Evolutionary conservation across 1,284 basidiomycete genomes (phyloP).

Genomic region (Ustilago tritici): DNA sequence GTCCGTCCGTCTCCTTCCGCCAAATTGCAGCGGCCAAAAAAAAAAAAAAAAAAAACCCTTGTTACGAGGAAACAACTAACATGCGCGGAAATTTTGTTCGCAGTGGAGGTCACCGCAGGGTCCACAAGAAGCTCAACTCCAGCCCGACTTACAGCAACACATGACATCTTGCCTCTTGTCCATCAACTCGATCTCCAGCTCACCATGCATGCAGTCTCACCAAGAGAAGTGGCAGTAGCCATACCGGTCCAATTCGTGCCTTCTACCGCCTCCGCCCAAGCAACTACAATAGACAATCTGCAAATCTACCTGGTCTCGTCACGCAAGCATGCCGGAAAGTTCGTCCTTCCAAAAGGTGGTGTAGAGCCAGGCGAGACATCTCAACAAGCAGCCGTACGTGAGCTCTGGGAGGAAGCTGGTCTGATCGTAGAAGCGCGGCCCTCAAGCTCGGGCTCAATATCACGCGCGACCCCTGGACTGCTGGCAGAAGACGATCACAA

Average conservation of each 20-base stretch:
- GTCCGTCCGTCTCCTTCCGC: constrained; percentile 5
- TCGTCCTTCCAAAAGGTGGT: constrained; percentile 66
- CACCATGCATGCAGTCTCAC: constrained; percentile 10
- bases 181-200: neutral
- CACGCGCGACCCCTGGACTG: constrained; percentile 4
- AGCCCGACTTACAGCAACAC: neutral
- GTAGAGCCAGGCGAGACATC: constrained; percentile 58
- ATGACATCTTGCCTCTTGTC: neutral
- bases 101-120: constrained; percentile 7
- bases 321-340: constrained; percentile 58
- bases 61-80: neutral
- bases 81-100: neutral
- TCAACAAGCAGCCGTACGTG: constrained; percentile 55
- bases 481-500: constrained; percentile 53
- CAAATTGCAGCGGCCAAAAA: neutral
- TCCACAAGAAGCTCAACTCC: neutral
- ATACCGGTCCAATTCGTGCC: constrained; percentile 33
- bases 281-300: neutral
- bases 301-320: constrained; percentile 60
- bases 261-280: neutral
- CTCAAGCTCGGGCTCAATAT: constrained; percentile 1
- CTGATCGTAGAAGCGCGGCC: constrained; percentile 13
- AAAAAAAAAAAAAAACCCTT: neutral
- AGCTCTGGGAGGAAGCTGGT: constrained; percentile 64
- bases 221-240: constrained; percentile 54